Base-by-base conservation (phyloP, 306 rosid genomes). In the Cucurbita ficifolia region DNA sequence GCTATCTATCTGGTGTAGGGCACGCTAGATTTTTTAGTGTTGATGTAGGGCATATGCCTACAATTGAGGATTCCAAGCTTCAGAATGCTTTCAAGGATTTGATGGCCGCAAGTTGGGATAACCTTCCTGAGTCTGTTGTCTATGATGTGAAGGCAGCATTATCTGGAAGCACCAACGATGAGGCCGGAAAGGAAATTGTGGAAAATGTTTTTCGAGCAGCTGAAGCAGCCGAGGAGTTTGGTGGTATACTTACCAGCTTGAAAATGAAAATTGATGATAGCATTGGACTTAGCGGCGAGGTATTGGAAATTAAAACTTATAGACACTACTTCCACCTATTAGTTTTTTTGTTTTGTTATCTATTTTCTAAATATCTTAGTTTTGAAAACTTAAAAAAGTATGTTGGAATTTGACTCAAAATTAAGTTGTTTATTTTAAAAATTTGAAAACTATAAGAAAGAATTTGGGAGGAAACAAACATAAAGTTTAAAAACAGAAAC, bases 191-290 rank as follows among this genome's bases (percentile, higher is more conserved):
- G 84, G 89, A 86, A 76, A 61, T 73, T 54, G 83, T 90, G 38
- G 68, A 54, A 6, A 90, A 87, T 81, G 90, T 94, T 68, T 84
- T 87, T 56, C 92, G 92, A 2, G 92, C 96, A 0, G 96, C 98
- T 0, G 82, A 81, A 77, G 98, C 98, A 71, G 83, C 72, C 73
- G 96, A 90, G 83, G 97, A 93, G 82, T 90, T 93, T 72, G 82
- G 94, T 39, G 98, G 82, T 60, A 87, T 83, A 10, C 76, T 93
- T 54, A 75, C 71, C 21, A 74, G 53, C 60, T 71, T 94, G 76
- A 90, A 84, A 83, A 86, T 95, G 96, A 91, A 91, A 76, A 70
- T 95, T 22, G 99, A 95, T 80, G 99, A 91, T 79, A 78, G 81
- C 12, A 69, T 89, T 84, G 99, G 99, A 33, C 0, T 88, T 49